Percentiles rank a stretch among this genome's conserved stretches.
Evolutionary conservation across 1,139 yeast species (phyloP).

Genomic region (Casaregolazyma suthepensis): DNA sequence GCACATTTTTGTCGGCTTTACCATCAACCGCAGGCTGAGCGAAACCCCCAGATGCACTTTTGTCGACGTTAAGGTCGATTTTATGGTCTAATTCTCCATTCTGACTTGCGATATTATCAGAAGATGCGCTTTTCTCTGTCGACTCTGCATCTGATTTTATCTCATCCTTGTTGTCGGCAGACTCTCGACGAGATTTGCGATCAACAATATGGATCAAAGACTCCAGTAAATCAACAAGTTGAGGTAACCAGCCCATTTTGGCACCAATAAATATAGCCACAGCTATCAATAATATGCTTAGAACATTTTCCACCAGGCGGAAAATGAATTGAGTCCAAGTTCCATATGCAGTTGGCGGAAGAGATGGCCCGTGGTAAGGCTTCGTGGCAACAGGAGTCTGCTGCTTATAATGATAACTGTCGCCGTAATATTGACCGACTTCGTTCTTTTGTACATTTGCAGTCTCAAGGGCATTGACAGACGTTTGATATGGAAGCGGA

Average conservation of each 20-base stretch:
- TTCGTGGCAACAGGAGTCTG: background rate
- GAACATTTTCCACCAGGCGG: slow-evolving; percentile 44
- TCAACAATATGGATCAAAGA: slow-evolving; percentile 13
- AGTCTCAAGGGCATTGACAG: background rate
- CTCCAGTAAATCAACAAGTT: slow-evolving; percentile 24
- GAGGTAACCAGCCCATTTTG: slow-evolving; percentile 39
- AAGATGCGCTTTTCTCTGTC: background rate
- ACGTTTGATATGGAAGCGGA: slow-evolving; percentile 6
- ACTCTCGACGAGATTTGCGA: slow-evolving; percentile 8
- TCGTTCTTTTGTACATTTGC: slow-evolving; percentile 1
- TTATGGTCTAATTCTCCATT: background rate
- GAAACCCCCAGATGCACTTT: background rate
- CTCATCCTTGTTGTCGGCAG: background rate
- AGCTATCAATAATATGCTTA: slow-evolving; percentile 38
- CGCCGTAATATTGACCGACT: slow-evolving; percentile 8
- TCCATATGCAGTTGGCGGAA: slow-evolving; percentile 17
- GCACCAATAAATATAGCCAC: slow-evolving; percentile 34
- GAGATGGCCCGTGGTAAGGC: slow-evolving; percentile 2
- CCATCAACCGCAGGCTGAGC: background rate
- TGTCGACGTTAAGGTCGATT: background rate
- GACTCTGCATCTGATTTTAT: background rate
- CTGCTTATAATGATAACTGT: background rate
- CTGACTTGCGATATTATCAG: background rate
- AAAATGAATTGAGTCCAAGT: slow-evolving; percentile 21
- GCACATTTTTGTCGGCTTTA: background rate